Evolutionary conservation across 768 basidiomycete genomes (phyloP).

Genomic region (Agaricus subrufescens): DNA sequence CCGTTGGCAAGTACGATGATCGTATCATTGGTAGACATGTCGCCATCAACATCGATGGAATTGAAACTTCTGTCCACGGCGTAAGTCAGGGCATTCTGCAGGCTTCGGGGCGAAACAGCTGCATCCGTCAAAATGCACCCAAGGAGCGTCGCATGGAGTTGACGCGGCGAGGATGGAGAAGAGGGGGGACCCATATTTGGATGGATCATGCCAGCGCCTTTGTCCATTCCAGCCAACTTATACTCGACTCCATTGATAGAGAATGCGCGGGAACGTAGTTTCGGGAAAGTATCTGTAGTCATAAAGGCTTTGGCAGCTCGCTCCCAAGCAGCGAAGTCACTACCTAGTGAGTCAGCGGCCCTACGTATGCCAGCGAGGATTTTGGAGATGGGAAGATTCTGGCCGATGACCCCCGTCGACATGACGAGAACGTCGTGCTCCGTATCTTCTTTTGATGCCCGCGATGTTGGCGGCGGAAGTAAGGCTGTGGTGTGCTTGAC

Average conservation of each 20-base stretch:
- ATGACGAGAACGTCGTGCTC: conserved; percentile 79
- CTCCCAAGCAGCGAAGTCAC: conserved; percentile 76
- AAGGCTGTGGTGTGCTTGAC: conserved; percentile 68
- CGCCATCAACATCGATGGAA: conserved; percentile 94
- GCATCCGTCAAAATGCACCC: conserved; percentile 94
- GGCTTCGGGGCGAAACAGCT: conserved; percentile 68
- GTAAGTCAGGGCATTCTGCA: conserved; percentile 84
- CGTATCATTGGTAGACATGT: conserved; percentile 98
- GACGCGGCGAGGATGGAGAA: conserved; percentile 35
- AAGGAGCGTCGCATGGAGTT: conserved; percentile 90
- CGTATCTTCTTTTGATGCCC: conserved; percentile 14
- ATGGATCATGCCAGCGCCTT: conserved; percentile 99
- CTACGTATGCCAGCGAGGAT: conserved; percentile 68
- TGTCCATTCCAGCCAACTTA: conserved; percentile 93
- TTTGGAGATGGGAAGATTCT: conserved; percentile 82
- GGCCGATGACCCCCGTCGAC: conserved; percentile 98
- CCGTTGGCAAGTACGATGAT: conserved; percentile 90
- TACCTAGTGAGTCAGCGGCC: conserved; percentile 40
- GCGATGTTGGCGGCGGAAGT: conserved; percentile 26
- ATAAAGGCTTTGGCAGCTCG: conserved; percentile 88
- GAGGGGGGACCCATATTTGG: conserved; percentile 82
- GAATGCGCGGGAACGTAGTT: conserved; percentile 80
- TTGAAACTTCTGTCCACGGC: conserved; percentile 96
- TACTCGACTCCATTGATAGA: conserved; percentile 65
- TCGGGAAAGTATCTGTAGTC: conserved; percentile 99